Conservation (phyloP, 345 rosid genomes). For the Schrenkiella parvula region DNA sequence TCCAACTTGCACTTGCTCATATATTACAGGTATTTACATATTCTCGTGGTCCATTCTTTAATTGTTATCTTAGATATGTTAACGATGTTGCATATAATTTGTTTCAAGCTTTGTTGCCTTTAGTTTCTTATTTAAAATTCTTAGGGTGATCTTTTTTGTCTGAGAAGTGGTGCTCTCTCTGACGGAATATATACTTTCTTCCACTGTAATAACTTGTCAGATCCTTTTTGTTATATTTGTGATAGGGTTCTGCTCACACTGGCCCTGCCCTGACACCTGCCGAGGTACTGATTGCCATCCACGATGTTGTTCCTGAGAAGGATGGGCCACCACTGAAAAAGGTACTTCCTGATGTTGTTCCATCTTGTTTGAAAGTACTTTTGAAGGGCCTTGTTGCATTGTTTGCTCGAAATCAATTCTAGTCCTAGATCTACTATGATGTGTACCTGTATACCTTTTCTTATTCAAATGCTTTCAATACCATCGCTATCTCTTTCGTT, state of each 20-base stretch:
- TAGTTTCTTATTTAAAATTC: neutral
- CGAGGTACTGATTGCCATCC: conserved; percentile 95
- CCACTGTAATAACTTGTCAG: conserved; percentile 2
- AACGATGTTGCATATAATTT: neutral
- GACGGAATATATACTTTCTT: neutral
- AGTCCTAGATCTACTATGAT: conserved; percentile 6
- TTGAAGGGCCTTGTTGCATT: neutral
- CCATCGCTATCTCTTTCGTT: neutral
- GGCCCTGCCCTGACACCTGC: conserved; percentile 99
- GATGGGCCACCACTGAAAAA: conserved; percentile 80
- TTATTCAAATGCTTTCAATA: neutral
- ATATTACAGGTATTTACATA: conserved; percentile 72
- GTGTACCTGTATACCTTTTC: neutral
- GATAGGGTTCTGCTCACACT: conserved; percentile 97
- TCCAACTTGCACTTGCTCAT: conserved; percentile 92
- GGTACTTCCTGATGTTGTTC: conserved; percentile 40
- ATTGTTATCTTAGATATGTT: neutral
- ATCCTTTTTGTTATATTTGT: conserved; percentile 19
- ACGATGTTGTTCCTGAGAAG: conserved; percentile 79
- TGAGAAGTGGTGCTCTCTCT: conserved; percentile 1
- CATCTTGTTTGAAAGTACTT: conserved; percentile 18
- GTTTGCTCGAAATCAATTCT: conserved; percentile 17
- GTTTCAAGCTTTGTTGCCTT: neutral
- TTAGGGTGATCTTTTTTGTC: neutral
- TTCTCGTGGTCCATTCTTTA: conserved; percentile 9